Base-by-base conservation (phyloP, 345 rosid genomes). In the Angophora floribunda region DNA sequence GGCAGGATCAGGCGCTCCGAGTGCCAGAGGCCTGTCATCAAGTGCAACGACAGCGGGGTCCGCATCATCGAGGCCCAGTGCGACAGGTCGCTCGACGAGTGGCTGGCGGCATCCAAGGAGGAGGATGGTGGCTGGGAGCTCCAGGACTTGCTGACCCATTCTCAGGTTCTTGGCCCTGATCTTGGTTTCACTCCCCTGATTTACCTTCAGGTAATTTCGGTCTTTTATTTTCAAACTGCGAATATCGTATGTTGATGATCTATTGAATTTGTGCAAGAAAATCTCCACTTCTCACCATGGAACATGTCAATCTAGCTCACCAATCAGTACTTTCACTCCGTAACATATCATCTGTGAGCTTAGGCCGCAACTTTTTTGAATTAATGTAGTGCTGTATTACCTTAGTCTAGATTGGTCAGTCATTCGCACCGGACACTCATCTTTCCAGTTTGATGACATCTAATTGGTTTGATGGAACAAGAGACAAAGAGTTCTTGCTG, bases 21-120 rank as follows among this genome's bases (percentile, higher is more conserved):
- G 15, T n/a, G 78, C 1, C 36, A 32, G 47, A 61, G 94, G 90
- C 97, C 96, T 5, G 92, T 91, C 87, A 87, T 97, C 67, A 96
- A 95, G 88, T 96, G 99, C 90, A 97, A 97, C 86, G 99, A 97
- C 85, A 90, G 95, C 32, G 99, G 99, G 44, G 94, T 93, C 15
- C 91, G 99, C 59, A 87, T 95, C 12, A 92, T 94, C 0, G 98
- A 96, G 90, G 96, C 96, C 7, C 16, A 17, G 11, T 90, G 93
- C 52, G 93, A 93, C 22, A 88, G 61, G 79, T 92, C 95, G 3
- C 32, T 97, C 6, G 94, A 93, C 70, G 96, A 97, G 75, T 95
- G 93, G 95, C 79, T 96, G n/a, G 86, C 52, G 7, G 86, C 61
- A 22, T 53, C 53, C n/a, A 9, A 70, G 88, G 78, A 51, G 78